Evolutionary conservation across 345 rosid species (phyloP), one percentile per base, ranked within the genome.

Genomic region (Gossypium mustelinum): DNA sequence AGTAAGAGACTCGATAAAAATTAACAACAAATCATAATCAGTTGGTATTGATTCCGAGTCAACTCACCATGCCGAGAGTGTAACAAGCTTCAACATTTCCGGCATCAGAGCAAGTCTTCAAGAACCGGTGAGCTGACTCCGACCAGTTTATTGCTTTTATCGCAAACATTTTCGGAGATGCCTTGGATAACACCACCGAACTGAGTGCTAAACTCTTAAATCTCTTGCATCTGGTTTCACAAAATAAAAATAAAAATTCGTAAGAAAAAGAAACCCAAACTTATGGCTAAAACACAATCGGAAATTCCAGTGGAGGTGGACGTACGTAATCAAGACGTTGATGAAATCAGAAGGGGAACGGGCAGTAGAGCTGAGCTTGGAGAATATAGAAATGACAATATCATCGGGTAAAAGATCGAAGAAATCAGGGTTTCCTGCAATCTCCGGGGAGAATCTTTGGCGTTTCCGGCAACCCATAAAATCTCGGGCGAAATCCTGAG

Each of bases 81-180:
- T 95, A 95, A 75, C 87, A 89, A 73, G 98, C 99, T 79, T 95
- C 98, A 25, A 84, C 87, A 73, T 88, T 91, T 73, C 99, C 99
- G 80, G 98, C 89, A 16, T 86, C 94, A 72, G 93, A 91, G 66
- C 98, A 93, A 8, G 77, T 82, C 75, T 89, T 93, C 29, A 95
- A 81, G 73, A 95, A 91, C 65, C 91, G 88, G 81, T 95, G 98
- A 54, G 96, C 87, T 13, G 91, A 81, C 41, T 95, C 99, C 5
- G 93, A 89, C 99, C 99, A 95, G 25, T 85, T 89, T 4, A 69
- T 75, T 13, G 98, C 94, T 78, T 78, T 87, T 7, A 95, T 73
- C 10, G 92, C 89, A 1, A 95, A 80, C 9, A 82, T 79, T 73
- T 83, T 86, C 1, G 77, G 78, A 13, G 92, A 89, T 1, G 94